Conservation (phyloP, 306 rosid genomes). For the Inga leiocalycina region DNA sequence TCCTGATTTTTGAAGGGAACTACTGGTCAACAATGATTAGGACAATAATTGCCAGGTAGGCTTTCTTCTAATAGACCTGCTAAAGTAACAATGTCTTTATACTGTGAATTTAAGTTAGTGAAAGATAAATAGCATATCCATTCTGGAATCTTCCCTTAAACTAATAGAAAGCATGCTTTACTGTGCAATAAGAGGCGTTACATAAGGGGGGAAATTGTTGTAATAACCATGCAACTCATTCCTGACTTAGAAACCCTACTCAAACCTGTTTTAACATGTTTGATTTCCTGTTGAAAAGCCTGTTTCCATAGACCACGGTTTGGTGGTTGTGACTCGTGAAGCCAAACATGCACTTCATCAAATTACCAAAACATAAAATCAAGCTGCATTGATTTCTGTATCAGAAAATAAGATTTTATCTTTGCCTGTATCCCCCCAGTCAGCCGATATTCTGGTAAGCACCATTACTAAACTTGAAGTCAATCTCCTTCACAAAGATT, state of each 20-base stretch:
- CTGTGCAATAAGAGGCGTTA: not conserved
- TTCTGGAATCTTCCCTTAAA: not conserved
- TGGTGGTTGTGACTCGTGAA: not conserved
- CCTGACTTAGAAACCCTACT: not conserved
- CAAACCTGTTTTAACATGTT: not conserved
- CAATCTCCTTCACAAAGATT: not conserved
- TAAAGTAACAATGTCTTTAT: not conserved
- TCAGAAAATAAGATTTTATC: not conserved
- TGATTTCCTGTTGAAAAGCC: not conserved
- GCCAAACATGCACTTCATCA: not conserved
- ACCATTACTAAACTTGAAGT: not conserved
- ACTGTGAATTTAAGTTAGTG: not conserved
- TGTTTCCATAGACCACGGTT: not conserved
- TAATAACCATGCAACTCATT: not conserved
- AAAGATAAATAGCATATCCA: not conserved
- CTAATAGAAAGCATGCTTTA: not conserved
- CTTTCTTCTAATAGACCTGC: not conserved
- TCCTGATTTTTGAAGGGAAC: conserved; percentile 14
- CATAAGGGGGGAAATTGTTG: not conserved
- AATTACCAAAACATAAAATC: not conserved
- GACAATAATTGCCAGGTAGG: not conserved
- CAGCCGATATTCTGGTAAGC: not conserved
- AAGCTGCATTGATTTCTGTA: not conserved
- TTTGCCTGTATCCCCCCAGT: not conserved
- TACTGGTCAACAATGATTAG: not conserved